Base-by-base conservation (phyloP, 208 protist species). In the Crithidia thermophila region DNA sequence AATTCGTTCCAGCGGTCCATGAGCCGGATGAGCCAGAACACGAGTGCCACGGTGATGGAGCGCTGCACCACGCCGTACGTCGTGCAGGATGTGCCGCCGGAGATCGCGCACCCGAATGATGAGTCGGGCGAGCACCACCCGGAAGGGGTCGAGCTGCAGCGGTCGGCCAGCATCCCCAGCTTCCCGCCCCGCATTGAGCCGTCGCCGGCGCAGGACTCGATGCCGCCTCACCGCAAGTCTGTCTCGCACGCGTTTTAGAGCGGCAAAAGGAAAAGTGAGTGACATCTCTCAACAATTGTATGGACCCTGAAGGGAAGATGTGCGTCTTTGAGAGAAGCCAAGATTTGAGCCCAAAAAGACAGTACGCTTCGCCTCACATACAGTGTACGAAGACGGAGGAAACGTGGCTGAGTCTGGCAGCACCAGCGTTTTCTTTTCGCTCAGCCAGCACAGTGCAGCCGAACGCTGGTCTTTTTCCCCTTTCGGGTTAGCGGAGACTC, bases 201-300 rank as follows among this genome's bases (percentile, higher is more conserved):
- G 9, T 86, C 79, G 11, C 89, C 89, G 6, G 67, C 78, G n/a
- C 85, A 84, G 55, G 89, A 95, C 68, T 39, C 53, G 9, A 80
- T 93, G 72, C 89, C 82, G 40, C 89, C 89, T 9, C 70, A 79
- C 25, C 81, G 86, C 58, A 95, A 95, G 65, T 84, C 84, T 9
- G 51, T 87, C 30, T 80, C 80, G 0, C 72, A 80, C 36, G 37
- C 53, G 11, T 74, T 84, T 39, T 81, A 60, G n/a, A 73, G 42
- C 20, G 16, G 18, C 62, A 27, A 18, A 7, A 21, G 18, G 23
- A 51, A 42, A 27, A 67, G 39, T 21, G 21, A 27, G 20, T 28
- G 27, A 55, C n/a, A n/a, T n/a, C n/a, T n/a, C n/a, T n/a, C n/a
- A n/a, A n/a, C n/a, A n/a, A n/a, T n/a, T n/a, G n/a, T n/a, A n/a